Percentiles rank a stretch among this genome's conserved stretches.
phyloP scores from a whole-genome alignment of 2,329 filamentous ascomycete genomes.

The Paramyrothecium roridum region DNA sequence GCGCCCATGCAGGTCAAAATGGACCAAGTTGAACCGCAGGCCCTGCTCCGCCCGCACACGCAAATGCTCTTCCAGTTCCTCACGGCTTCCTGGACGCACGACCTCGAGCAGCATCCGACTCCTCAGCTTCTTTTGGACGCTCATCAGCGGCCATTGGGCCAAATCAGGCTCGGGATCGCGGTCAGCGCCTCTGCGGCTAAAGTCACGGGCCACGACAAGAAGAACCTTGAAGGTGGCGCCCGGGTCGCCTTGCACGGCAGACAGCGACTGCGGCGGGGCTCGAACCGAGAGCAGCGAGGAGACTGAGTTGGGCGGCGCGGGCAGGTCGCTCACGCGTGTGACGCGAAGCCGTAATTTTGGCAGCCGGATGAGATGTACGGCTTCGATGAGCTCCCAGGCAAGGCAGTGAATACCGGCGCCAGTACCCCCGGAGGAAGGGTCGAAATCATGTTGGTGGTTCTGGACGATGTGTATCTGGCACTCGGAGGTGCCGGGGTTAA shows the following conservation, averaged over 20 bases:
- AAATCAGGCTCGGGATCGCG: slow-evolving; percentile 24
- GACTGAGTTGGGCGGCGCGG: slow-evolving; percentile 1
- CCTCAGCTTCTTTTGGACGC: slow-evolving; percentile 19
- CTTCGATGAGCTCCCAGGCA: slow-evolving; percentile 23
- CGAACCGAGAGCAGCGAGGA: no score
- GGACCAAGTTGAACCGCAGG: slow-evolving; percentile 20
- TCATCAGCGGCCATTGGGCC: slow-evolving; percentile 25
- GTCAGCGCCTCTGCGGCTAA: slow-evolving; percentile 16
- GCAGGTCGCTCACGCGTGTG: slow-evolving; percentile 19
- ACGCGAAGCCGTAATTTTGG: slow-evolving; percentile 18
- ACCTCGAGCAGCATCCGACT: slow-evolving; percentile 19
- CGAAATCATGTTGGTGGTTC: slow-evolving; percentile 11
- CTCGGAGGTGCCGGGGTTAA: slow-evolving; percentile 8
- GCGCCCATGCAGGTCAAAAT: slow-evolving; percentile 23
- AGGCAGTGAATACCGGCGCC: slow-evolving; percentile 19
- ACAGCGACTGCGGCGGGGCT: slow-evolving; percentile 9
- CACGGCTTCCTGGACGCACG: slow-evolving; percentile 18
- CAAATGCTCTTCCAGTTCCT: slow-evolving; percentile 19
- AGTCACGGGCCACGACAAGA: slow-evolving; percentile 23
- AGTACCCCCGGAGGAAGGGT: slow-evolving; percentile 1
- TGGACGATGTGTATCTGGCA: slow-evolving; percentile 21
- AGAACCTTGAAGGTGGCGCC: slow-evolving; percentile 16
- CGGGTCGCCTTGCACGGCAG: slow-evolving; percentile 13
- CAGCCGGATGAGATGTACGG: slow-evolving; percentile 7
- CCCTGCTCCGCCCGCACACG: slow-evolving; percentile 13